Conservation (phyloP, 2,329 filamentous ascomycete genomes). For the Ophiocordyceps camponoti-leonardi region DNA sequence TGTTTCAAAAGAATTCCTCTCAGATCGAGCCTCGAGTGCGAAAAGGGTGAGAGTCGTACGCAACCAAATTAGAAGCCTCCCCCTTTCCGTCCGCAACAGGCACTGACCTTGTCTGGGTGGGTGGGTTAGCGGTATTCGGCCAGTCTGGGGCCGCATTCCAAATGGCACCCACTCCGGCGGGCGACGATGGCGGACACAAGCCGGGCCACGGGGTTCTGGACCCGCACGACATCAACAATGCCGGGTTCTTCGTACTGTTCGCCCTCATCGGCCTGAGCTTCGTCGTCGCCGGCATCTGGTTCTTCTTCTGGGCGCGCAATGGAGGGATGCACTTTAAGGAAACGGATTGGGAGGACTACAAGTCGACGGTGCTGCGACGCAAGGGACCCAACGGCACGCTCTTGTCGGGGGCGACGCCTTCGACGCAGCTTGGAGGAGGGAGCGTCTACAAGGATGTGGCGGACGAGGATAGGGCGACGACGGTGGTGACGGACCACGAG, state of each 20-base stretch:
- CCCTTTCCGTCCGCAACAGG: too few relatives aligned
- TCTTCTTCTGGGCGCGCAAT: conserved; percentile 97
- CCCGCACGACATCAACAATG: conserved; percentile 42
- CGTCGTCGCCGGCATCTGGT: conserved; percentile 69
- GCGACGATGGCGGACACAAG: neutral
- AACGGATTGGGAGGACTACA: conserved; percentile 96
- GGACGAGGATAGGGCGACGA: conserved; percentile 25
- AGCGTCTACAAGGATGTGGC: conserved; percentile 65
- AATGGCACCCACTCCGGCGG: conserved; percentile 14
- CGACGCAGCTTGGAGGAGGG: conserved; percentile 73
- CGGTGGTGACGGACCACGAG: conserved; percentile 23
- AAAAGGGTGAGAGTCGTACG: too few relatives aligned
- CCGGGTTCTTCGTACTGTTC: conserved; percentile 69
- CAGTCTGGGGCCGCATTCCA: neutral
- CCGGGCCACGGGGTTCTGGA: conserved; percentile 29
- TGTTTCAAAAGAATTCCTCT: too few relatives aligned
- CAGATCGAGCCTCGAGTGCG: too few relatives aligned
- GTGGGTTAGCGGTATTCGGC: neutral
- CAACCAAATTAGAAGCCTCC: too few relatives aligned
- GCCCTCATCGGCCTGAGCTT: conserved; percentile 66
- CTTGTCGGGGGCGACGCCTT: conserved; percentile 64
- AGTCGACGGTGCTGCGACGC: conserved; percentile 76
- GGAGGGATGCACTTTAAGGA: conserved; percentile 80
- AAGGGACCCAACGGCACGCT: conserved; percentile 81
- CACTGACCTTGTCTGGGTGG: too few relatives aligned